Evolutionary conservation across 2,329 filamentous ascomycete genomes (phyloP).

Genomic region (Ustilaginoidea virens): DNA sequence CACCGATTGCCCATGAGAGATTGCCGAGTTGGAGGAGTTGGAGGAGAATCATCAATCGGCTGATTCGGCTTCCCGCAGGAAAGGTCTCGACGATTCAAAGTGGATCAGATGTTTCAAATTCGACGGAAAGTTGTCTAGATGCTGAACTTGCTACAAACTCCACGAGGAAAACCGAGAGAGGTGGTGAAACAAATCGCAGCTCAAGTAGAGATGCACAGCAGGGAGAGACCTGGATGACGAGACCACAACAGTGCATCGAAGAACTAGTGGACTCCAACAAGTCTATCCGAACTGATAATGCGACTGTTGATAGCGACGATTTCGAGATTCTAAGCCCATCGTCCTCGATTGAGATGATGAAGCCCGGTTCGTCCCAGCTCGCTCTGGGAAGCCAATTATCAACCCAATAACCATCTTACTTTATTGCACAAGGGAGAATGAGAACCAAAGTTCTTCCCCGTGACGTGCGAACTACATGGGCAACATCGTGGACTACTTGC

Average conservation of each 20-base stretch:
- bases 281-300: slow-evolving; percentile 14
- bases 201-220: too few relatives aligned
- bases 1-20: slow-evolving; percentile 4
- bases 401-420: too few relatives aligned
- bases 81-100: slow-evolving; percentile 20
- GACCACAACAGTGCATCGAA: neutral
- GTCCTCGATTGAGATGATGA: neutral
- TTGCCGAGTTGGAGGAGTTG: slow-evolving; percentile 13
- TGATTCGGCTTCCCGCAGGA: slow-evolving; percentile 15
- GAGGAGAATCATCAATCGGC: slow-evolving; percentile 13
- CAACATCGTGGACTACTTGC: too few relatives aligned
- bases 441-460: too few relatives aligned
- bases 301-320: slow-evolving; percentile 22
- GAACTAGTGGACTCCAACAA: slow-evolving; percentile 1
- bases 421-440: too few relatives aligned
- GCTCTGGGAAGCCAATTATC: slow-evolving; percentile 7
- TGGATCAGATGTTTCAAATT: slow-evolving; percentile 10
- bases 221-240: neutral
- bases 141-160: neutral
- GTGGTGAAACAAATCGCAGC: neutral
- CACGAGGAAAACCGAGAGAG: too few relatives aligned
- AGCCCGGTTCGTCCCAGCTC: neutral
- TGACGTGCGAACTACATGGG: too few relatives aligned
- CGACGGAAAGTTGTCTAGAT: neutral
- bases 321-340: slow-evolving; percentile 9